A percentile compares a stretch with the other conserved stretches of the same genome.
These are phyloP conservation scores for Gaeumannomyces tritici DNA, from an alignment of 2,329 filamentous ascomycete genomes.

Conservation along the genomic window DNA sequence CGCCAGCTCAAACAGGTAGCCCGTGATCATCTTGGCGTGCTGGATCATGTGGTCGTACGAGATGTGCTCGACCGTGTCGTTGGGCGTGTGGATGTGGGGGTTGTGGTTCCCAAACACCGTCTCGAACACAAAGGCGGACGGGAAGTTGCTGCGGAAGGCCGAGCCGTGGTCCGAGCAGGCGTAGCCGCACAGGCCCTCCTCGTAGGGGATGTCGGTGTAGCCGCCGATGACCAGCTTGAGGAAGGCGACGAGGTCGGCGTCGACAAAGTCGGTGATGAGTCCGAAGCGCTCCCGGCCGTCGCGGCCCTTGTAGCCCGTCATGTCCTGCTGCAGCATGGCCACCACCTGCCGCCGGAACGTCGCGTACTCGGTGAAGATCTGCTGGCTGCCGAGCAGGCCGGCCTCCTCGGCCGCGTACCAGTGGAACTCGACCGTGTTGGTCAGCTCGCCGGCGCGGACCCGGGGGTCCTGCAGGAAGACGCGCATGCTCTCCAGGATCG, in stretches of 20 bases:
- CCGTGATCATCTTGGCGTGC: conserved; percentile 43
- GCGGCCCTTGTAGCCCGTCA: conserved; percentile 82
- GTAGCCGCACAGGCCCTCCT: conserved; percentile 41
- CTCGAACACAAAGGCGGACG: conserved; percentile 56
- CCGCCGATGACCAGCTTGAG: conserved; percentile 78
- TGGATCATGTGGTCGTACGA: conserved; percentile 58
- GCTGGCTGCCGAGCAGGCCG: conserved; percentile 78
- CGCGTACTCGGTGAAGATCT: conserved; percentile 76
- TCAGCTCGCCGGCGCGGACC: conserved; percentile 59
- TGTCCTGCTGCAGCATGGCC: conserved; percentile 97
- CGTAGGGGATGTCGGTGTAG: conserved; percentile 68
- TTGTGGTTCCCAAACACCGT: conserved; percentile 49
- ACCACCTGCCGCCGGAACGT: conserved; percentile 66
- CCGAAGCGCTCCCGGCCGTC: conserved; percentile 84
- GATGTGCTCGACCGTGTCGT: conserved; percentile 61
- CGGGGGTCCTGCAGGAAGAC: conserved; percentile 66
- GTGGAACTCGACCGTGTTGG: conserved; percentile 91
- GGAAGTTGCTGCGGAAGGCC: conserved; percentile 57
- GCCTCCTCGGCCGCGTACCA: conserved; percentile 92
- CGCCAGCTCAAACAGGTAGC: conserved; percentile 35
- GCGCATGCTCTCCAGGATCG: conserved; percentile 83
- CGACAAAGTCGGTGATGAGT: conserved; percentile 87
- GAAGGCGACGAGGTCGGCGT: conserved; percentile 71
- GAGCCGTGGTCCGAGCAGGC: conserved; percentile 60
- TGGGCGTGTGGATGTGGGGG: conserved; percentile 63